Base-by-base conservation (phyloP, 495 filamentous ascomycete genomes). In the Aspergillus sparsus region DNA sequence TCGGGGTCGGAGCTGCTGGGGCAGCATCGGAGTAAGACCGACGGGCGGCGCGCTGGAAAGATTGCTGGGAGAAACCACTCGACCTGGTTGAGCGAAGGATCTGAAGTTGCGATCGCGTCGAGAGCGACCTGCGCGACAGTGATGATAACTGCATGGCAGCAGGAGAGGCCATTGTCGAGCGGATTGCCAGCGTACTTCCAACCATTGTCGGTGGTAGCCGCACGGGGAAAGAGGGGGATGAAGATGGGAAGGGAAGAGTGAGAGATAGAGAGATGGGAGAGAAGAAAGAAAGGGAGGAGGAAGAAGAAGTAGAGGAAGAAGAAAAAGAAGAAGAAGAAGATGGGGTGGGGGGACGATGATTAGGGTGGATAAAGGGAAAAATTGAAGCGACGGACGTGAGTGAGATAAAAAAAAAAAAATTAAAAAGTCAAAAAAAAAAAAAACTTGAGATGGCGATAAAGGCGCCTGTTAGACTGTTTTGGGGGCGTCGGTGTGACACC, bases 11-110 rank as follows among this genome's bases (percentile, higher is more conserved):
- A 16, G 73, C 64, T 15, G 73, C 50, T 15, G 69, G 65, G 41
- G 75, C 73, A 46, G 72, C 75, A 65, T 78, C 75, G 21, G 77
- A 76, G 60, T 76, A 79, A 42, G 71, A 54, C 49, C 77, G 76
- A 58, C 75, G 75, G 68, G 71, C 60, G 15, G 66, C 33, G 61
- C 68, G 74, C 60, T 73, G 71, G 44, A 72, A 50, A 41, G 67
- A 61, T 49, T 63, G 64, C 58, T 70, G 72, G 49, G 59, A 61
- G 53, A 63, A 32, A 50, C 51, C 55, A 32, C 39, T 65, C 32
- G 74, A 56, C 12, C 68, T 61, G 33, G 72, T 56, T 18, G 59
- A 64, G 33, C 62, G 67, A 50, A 70, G 56, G 36, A 50, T 32
- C 55, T 62, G 59, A 41, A 60, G 10, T 8, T 45, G 58, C 50